Base-by-base conservation (phyloP, 2,329 filamentous ascomycete species). In the Purpureocillium takamizusanense region DNA sequence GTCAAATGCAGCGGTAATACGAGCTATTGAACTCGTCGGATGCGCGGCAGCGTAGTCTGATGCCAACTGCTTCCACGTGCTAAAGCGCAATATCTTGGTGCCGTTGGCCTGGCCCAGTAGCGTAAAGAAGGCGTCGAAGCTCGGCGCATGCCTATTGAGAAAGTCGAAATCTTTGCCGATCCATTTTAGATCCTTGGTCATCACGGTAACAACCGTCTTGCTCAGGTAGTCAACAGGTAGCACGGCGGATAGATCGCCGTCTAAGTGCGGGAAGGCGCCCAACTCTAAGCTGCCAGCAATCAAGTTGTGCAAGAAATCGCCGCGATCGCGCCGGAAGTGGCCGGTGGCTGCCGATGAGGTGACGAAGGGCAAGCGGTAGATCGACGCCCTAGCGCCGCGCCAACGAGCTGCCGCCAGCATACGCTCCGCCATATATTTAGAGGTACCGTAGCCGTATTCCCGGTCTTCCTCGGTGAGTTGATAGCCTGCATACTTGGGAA, bases 271-370 rank as follows among this genome's bases (percentile, higher is more conserved):
- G 32, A 42, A 47, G 3, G 10, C 31, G 13, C 37, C 35, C 35
- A 47, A 32, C 25, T 45, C 31, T 4, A 45, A 23, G 30, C 45
- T 39, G 8, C 45, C 45, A 4, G 29, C 37, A 16, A 45, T 36
- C 11, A 47, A 32, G 18, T 42, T 45, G 34, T 47, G 45, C 31
- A 47, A 28, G 33, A 47, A 47, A 33, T 47, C 45, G 13, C 45
- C 45, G 4, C 37, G 42, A 25, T 42, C 42, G 17, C 14, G 40
- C 3, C 45, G 43, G 33, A 47, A 47, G 33, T 43, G 45, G 9
- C 45, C 45, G 11, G 42, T 41, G 5, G 39, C n/a, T 5, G 42
- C 17, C 8, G 44, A 46, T 4, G 45, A 42, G 27, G 37, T 40
- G 7, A 47, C 41, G 29, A 41, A 38, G 14, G 39, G 36, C 11